Conservation (phyloP, 495 filamentous ascomycete genomes). For the Tuber melanosporum region DNA sequence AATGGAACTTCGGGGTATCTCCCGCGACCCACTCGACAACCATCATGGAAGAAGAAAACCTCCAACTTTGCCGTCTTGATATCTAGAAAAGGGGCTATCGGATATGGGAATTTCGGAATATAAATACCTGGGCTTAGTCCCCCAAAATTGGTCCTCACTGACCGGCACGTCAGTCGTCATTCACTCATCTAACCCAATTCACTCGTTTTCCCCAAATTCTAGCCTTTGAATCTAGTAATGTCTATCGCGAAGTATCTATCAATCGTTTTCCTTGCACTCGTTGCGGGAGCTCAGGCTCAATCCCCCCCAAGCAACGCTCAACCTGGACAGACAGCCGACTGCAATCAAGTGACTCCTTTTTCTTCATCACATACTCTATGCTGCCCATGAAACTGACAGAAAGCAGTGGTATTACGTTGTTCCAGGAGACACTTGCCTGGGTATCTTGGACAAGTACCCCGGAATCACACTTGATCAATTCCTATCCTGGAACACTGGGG, state of each 20-base stretch:
- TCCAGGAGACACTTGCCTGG: background rate
- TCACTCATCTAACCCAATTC: background rate
- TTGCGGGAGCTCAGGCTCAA: background rate
- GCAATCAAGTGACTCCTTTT: background rate
- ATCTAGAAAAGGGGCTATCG: background rate
- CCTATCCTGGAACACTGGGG: slow-evolving; percentile 45
- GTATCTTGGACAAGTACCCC: too few relatives aligned
- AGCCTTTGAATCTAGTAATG: background rate
- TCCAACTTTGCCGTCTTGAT: background rate
- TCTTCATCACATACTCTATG: background rate
- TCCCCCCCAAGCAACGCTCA: background rate
- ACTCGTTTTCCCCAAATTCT: background rate
- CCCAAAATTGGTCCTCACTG: background rate
- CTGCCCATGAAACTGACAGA: background rate
- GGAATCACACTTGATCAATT: slow-evolving; percentile 41
- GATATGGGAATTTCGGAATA: background rate
- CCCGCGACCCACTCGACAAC: background rate
- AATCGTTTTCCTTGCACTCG: background rate
- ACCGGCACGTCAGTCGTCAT: background rate
- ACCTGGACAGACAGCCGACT: background rate
- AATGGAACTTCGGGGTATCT: background rate
- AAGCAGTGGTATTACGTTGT: background rate
- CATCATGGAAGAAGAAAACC: background rate
- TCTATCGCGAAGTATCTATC: background rate
- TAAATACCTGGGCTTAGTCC: background rate